Base-by-base conservation (phyloP, 148 eudicot genomes). In the Beta vulgaris region DNA sequence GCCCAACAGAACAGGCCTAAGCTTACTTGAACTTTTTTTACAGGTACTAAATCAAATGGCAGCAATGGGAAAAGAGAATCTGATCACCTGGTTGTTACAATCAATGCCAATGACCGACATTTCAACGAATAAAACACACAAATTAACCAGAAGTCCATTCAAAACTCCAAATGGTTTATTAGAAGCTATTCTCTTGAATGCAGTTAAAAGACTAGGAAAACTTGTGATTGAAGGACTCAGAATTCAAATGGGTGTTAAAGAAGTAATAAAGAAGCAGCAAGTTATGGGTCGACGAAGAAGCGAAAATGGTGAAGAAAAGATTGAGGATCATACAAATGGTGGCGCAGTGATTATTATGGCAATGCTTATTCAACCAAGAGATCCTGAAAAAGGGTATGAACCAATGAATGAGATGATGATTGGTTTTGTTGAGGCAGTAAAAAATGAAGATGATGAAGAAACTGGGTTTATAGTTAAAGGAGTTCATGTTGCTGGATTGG, bases 401-500 rank as follows among this genome's bases (percentile, higher is more conserved):
- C 29, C 76, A 4, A 28, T 78, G 49, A 73, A 73, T 42, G 77
- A 78, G 73, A 73, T 78, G 73, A 72, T 72, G 81, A 55, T 78
- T 66, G 72, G 72, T 25, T 73, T 78, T n/a, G 64, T 78, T 55
- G 76, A 78, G 37, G 81, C 49, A 18, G 18, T 11, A 0, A 43
- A 28, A 13, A 29, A 16, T 59, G 60, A 54, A 43, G n/a, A 29
- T n/a, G 71, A 48, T 35, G 72, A 72, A 19, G 75, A 72, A 5
- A 7, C 6, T 26, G 76, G 58, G 65, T 78, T 78, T 66, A 1
- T 9, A 0, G 43, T 72, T 21, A 54, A 54, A 46, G 72, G 76
- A 28, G 76, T 78, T 40, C 70, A 78, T 78, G 81, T 78, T 72
- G 76, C 76, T 65, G 81, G 81, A 55, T 54, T 78, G 54, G 70